Evolutionary conservation across 306 rosid genomes (phyloP).

Genomic region (Vachellia collinsii): DNA sequence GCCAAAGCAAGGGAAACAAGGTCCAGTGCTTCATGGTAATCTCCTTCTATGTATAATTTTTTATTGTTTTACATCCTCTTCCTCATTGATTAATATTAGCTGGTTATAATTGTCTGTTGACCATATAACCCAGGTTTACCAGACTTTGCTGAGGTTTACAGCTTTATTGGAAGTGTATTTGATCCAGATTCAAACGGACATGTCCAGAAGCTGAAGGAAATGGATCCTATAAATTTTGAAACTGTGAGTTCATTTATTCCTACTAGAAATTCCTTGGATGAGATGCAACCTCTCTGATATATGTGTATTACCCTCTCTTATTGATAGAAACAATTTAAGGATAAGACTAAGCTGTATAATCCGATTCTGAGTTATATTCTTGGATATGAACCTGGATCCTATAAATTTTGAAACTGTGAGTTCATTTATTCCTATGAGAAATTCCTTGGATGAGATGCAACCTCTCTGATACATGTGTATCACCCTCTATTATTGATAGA

Average conservation of each 20-base stretch:
- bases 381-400: too few relatives aligned
- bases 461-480: constrained; percentile 4
- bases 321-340: constrained; percentile 15
- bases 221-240: constrained; percentile 96
- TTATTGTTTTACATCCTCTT: constrained; percentile 16
- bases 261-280: constrained; percentile 25
- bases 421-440: constrained; percentile 35
- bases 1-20: constrained; percentile 60
- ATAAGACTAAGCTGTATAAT: constrained; percentile 23
- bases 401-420: constrained; percentile 92
- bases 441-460: constrained; percentile 21
- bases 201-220: constrained; percentile 83
- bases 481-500: neutral
- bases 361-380: too few relatives aligned
- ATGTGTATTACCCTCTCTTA: neutral
- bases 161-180: constrained; percentile 91
- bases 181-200: constrained; percentile 82
- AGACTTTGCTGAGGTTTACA: constrained; percentile 85
- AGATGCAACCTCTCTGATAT: constrained; percentile 6
- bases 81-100: constrained; percentile 2
- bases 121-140: constrained; percentile 67
- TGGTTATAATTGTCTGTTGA: constrained; percentile 25
- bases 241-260: constrained; percentile 65
- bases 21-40: constrained; percentile 65
- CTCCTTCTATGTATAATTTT: constrained; percentile 14